Evolutionary conservation across 257 asterid genomes (phyloP).

Genomic region (Nyctanthes arbortristis): DNA sequence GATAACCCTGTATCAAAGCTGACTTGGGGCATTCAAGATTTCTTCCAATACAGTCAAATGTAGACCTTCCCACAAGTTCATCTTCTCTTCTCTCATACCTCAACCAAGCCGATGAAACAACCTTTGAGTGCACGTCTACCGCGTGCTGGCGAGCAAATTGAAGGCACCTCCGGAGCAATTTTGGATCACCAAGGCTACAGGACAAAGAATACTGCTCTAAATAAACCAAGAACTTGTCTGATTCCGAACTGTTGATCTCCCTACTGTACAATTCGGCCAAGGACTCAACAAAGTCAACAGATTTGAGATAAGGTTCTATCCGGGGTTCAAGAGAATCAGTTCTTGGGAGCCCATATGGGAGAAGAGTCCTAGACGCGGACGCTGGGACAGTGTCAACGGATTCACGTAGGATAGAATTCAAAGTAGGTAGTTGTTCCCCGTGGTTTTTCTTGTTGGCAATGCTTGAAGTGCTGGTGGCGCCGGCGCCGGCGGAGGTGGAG

Average conservation of each 20-base stretch:
- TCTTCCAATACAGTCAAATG: slow-evolving; percentile 59
- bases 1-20: slow-evolving; percentile 41
- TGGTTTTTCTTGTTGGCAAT: slow-evolving; percentile 15
- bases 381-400: slow-evolving; percentile 28
- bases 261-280: slow-evolving; percentile 38
- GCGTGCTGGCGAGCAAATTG: slow-evolving; percentile 53
- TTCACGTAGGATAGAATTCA: slow-evolving; percentile 41
- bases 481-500: slow-evolving; percentile 16
- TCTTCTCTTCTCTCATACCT: slow-evolving; percentile 66
- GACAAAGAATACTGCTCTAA: slow-evolving; percentile 44
- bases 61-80: slow-evolving; percentile 42
- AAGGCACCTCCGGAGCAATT: slow-evolving; percentile 48
- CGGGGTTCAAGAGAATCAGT: slow-evolving; percentile 43
- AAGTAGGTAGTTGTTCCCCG: slow-evolving; percentile 33
- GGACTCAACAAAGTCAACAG: slow-evolving; percentile 49
- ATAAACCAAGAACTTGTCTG: slow-evolving; percentile 34
- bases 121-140: slow-evolving; percentile 49
- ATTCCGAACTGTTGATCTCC: slow-evolving; percentile 21
- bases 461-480: slow-evolving; percentile 16
- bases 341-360: slow-evolving; percentile 49
- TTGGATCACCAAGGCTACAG: slow-evolving; percentile 50
- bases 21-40: slow-evolving; percentile 50
- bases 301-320: slow-evolving; percentile 41
- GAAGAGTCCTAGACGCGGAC: slow-evolving; percentile 32
- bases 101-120: slow-evolving; percentile 61